Base-by-base conservation (phyloP, 352 stramenopile species). In the Elongisporangium senticosum region DNA sequence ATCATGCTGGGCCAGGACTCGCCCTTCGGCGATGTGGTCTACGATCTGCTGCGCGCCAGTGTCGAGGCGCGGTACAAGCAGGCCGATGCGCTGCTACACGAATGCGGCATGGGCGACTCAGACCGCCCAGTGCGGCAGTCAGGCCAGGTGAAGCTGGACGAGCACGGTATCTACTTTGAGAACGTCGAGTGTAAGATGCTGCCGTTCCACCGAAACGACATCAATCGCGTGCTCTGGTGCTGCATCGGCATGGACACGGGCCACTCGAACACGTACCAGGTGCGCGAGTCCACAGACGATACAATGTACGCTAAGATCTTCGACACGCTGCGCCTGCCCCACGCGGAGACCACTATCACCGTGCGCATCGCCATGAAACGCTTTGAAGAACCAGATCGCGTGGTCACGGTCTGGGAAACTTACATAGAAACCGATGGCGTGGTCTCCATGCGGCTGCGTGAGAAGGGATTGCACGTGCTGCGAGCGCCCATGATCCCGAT, bases 141-240 rank as follows among this genome's bases (percentile, higher is more conserved):
- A 6, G 26, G 26, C 6, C 26, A 37, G 26, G 26, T 37, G 26
- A 37, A 37, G 26, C 26, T 37, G 26, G 26, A 37, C 26, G 26
- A 37, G 26, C 26, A 56, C 3, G 54, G 64, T 10, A 68, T 74
- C 14, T 68, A 68, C 22, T 58, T 77, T 15, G 64, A 75, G 52
- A 74, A 73, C 49, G 52, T 62, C 15, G 61, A 74, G 61, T 71
- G 59, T 49, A 66, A 77, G 56, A 54, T 72, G 5, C 63, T 73
- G 51, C 67, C 59, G 33, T 73, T 75, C 67, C 63, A 59, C 23
- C 26, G 26, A 11, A 37, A 11, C 26, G 26, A 37, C 26, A 61
- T 77, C 22, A 58, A 71, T 40, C 57, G 67, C 56, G 57, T 62
- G 10, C 47, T 74, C 11, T 77, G 69, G 66, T 60, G 64, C 24